phyloP scores from a whole-genome alignment of 2,329 filamentous ascomycete genomes.

The Neoscytalidium dimidiatum region DNA sequence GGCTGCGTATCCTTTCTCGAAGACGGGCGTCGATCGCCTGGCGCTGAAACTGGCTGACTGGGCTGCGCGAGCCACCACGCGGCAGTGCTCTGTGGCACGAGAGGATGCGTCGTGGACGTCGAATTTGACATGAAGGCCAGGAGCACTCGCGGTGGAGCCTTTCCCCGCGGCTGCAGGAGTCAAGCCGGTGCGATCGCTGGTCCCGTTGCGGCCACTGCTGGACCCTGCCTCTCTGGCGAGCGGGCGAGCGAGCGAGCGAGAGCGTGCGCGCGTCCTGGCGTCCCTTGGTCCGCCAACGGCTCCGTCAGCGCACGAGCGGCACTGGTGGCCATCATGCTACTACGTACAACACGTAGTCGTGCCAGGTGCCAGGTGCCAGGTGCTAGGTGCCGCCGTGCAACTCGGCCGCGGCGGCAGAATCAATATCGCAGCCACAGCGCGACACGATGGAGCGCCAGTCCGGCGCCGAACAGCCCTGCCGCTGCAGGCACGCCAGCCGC shows the following conservation, averaged over 20 bases:
- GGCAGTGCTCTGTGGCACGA: constrained; percentile 7
- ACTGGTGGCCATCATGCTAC: too few species aligned
- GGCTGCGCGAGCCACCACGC: constrained; percentile 15
- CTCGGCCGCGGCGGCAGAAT: neutral
- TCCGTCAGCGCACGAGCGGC: too few species aligned
- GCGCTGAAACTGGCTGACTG: constrained; percentile 6
- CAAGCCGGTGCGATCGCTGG: neutral
- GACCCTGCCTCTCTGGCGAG: neutral
- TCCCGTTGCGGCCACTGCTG: neutral
- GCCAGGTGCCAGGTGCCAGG: too few species aligned
- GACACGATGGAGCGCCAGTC: neutral
- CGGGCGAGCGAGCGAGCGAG: neutral
- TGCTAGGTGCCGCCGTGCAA: too few species aligned
- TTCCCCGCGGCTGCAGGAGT: constrained; percentile 8
- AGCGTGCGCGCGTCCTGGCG: too few species aligned
- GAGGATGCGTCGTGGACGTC: neutral
- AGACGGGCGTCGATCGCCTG: constrained; percentile 1
- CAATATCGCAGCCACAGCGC: neutral
- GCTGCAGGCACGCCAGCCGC: neutral
- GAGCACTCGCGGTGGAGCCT: neutral
- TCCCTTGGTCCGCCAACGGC: too few species aligned
- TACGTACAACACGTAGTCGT: too few species aligned
- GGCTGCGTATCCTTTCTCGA: constrained; percentile 11
- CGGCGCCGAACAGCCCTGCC: neutral
- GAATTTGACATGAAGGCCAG: neutral